Evolutionary conservation across 2,329 filamentous ascomycete species (phyloP).

Genomic region (Botrytis porri): DNA sequence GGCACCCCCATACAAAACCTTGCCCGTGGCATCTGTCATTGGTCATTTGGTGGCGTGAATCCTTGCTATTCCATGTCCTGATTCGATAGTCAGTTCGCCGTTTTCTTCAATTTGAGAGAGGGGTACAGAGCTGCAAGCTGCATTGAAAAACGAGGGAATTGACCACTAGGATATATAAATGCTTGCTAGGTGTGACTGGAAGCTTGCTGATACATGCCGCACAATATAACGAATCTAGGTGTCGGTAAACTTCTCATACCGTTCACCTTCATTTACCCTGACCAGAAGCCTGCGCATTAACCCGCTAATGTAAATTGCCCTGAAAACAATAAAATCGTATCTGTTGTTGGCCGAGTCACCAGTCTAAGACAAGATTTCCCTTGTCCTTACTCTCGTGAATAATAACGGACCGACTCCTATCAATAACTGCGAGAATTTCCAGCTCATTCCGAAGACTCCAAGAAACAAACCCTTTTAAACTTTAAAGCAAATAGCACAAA

Average conservation of each 20-base stretch:
- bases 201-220: slow-evolving; percentile 10
- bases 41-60: slow-evolving; percentile 12
- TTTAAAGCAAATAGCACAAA: slow-evolving; percentile 5
- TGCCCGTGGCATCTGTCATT: slow-evolving; percentile 15
- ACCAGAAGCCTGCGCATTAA: slow-evolving; percentile 12
- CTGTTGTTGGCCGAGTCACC: slow-evolving; percentile 16
- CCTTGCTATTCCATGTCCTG: background rate
- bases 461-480: slow-evolving; percentile 3
- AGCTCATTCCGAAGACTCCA: slow-evolving; percentile 1
- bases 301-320: slow-evolving; percentile 25
- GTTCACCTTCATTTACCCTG: slow-evolving; percentile 11
- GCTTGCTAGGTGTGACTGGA: background rate
- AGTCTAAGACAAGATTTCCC: slow-evolving; percentile 2
- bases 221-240: slow-evolving; percentile 13
- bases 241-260: slow-evolving; percentile 16
- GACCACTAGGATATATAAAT: slow-evolving; percentile 14
- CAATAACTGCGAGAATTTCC: slow-evolving; percentile 11
- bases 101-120: slow-evolving; percentile 10
- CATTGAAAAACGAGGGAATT: slow-evolving; percentile 6
- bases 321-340: slow-evolving; percentile 22
- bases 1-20: background rate
- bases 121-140: background rate
- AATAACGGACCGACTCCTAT: slow-evolving; percentile 17
- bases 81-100: slow-evolving; percentile 13
- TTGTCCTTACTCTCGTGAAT: slow-evolving; percentile 4